phyloP scores from a whole-genome alignment of 495 filamentous ascomycete genomes.

The Trichodelitschia bisporula region DNA sequence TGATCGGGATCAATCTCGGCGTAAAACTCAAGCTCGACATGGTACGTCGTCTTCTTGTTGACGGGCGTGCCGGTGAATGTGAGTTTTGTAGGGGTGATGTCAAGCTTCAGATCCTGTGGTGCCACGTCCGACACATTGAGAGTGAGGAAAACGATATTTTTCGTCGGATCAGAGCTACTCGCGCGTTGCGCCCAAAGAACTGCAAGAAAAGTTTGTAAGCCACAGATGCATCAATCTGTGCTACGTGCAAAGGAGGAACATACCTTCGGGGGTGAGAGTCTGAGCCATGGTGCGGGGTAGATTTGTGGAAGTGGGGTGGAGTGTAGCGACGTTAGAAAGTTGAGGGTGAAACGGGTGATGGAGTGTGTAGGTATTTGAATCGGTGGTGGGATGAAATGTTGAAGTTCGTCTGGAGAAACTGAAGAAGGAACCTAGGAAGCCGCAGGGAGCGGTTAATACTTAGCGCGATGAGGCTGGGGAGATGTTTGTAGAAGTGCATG shows the following conservation, averaged over 20 bases:
- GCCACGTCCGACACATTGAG: slow-evolving; percentile 66
- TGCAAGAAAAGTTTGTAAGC: slow-evolving; percentile 16
- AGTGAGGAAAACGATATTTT: slow-evolving; percentile 83
- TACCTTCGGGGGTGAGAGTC: slow-evolving; percentile 17
- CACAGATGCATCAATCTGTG: not conserved
- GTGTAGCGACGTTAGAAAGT: not conserved
- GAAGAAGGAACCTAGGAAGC: no score
- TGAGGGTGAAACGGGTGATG: no score
- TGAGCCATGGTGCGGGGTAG: slow-evolving; percentile 3
- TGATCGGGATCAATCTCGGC: slow-evolving; percentile 68
- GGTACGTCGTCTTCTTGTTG: slow-evolving; percentile 59
- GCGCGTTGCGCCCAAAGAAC: slow-evolving; percentile 98
- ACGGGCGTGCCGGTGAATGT: slow-evolving; percentile 60
- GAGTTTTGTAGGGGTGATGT: slow-evolving; percentile 52
- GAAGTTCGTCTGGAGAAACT: no score
- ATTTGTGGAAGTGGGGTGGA: not conserved
- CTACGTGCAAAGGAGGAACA: slow-evolving; percentile 1
- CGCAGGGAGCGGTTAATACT: no score
- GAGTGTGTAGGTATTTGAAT: no score
- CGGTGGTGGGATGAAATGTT: no score
- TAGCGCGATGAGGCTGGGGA: no score
- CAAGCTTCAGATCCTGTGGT: slow-evolving; percentile 41
- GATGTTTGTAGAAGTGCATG: no score
- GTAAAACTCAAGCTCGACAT: slow-evolving; percentile 71
- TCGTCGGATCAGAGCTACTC: slow-evolving; percentile 45